These are phyloP conservation scores for Garcia nutans DNA, from an alignment of 345 rosid genomes.

Conservation along the genomic window DNA sequence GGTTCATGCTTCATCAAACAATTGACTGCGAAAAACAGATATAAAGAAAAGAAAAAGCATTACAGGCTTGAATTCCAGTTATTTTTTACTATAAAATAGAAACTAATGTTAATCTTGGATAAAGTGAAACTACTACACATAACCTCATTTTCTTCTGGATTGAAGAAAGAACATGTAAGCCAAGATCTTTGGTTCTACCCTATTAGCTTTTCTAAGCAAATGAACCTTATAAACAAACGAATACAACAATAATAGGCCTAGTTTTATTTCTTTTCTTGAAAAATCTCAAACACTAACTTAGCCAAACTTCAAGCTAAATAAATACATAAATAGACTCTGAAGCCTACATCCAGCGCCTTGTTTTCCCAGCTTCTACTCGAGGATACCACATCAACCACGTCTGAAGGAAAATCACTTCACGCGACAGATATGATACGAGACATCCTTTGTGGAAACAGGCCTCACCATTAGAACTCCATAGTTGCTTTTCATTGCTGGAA, in stretches of 20 bases:
- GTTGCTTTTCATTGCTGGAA: neutral
- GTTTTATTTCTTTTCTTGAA: slow-evolving; percentile 4
- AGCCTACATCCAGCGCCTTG: neutral
- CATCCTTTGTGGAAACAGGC: neutral
- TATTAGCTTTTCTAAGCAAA: too few species aligned
- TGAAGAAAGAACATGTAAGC: too few species aligned
- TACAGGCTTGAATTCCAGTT: too few species aligned
- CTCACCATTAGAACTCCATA: neutral
- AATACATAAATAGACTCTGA: slow-evolving; percentile 8
- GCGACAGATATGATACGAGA: neutral
- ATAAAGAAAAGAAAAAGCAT: too few species aligned
- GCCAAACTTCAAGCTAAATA: slow-evolving; percentile 3
- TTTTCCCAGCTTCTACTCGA: slow-evolving; percentile 10
- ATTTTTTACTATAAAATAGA: too few species aligned
- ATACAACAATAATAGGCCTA: neutral
- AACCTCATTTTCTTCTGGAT: too few species aligned
- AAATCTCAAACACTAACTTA: neutral
- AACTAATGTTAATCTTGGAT: too few species aligned
- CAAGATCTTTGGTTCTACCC: too few species aligned
- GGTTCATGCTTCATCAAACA: too few species aligned
- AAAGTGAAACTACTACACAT: too few species aligned
- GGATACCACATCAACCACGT: neutral
- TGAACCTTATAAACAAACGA: neutral
- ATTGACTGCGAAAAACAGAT: too few species aligned
- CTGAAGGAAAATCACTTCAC: neutral